Evolutionary conservation across 768 basidiomycete species (phyloP), one percentile per base, ranked within the genome.

Genomic region (Psilocybe tampanensis): DNA sequence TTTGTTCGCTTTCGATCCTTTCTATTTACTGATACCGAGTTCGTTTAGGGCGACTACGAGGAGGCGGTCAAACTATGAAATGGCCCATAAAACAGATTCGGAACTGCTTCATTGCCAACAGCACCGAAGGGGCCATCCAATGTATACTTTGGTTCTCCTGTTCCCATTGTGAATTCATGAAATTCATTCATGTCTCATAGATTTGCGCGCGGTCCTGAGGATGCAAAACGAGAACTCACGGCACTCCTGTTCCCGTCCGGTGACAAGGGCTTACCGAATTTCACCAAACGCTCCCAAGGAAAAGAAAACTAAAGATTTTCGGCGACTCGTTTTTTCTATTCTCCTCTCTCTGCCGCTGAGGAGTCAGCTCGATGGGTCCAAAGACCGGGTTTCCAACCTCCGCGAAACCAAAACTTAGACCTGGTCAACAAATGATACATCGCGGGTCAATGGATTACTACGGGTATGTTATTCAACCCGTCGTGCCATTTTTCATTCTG

Each of bases 101-200:
- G 89, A 90, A 66, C 68, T 90, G 59, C 87, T 89, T 0, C 84
- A 88, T 64, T 91, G 90, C 17, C 63, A 73, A 24, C 88, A 89
- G 59, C 88, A 89, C 63, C 76, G 77, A 32, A 88, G 85, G 54
- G 11, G 88, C 89, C 2, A 78, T 84, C 33, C 79, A 80, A 74
- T 87, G 87, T 86, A 61, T 12, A n/a, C 9, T 41, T n/a, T n/a
- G n/a, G n/a, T 3, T 2, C 3, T 15, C n/a, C n/a, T n/a, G n/a
- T n/a, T n/a, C n/a, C n/a, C n/a, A n/a, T n/a, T n/a, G n/a, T n/a
- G n/a, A n/a, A n/a, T n/a, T n/a, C n/a, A n/a, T n/a, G n/a, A n/a
- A n/a, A n/a, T n/a, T n/a, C n/a, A n/a, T n/a, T 45, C 8, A 43
- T 49, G 44, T 12, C 24, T 42, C 33, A 26, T 58, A 89, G 88